These are phyloP conservation scores for Polygonum aviculare DNA, from an alignment of 148 eudicot species.

Conservation along the genomic window DNA sequence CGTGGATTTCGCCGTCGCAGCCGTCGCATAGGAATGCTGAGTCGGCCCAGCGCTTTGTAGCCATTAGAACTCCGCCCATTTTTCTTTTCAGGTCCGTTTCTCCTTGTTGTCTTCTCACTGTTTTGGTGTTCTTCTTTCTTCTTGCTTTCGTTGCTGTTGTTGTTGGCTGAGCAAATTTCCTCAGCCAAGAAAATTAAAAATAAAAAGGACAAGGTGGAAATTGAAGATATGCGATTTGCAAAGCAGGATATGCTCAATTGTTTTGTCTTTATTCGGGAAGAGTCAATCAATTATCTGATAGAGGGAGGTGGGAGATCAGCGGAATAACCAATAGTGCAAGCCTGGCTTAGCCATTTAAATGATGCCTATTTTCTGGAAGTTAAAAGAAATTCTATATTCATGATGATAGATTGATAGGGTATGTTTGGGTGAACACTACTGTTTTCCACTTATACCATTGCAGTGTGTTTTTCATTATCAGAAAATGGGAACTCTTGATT, in stretches of 20 bases:
- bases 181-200: not conserved
- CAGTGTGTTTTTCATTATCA: not conserved
- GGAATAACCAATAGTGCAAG: not conserved
- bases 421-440: not conserved
- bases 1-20: conserved; percentile 62
- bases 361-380: not conserved
- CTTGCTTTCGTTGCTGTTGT: not conserved
- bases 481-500: not conserved
- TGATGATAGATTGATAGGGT: not conserved
- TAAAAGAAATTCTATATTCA: not conserved
- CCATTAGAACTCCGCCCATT: not conserved
- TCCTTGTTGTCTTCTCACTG: not conserved
- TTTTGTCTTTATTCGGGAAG: not conserved
- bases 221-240: conserved; percentile 5
- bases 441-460: not conserved
- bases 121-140: not conserved
- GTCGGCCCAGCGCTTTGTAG: conserved; percentile 32
- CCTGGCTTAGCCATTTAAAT: not conserved
- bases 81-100: not conserved
- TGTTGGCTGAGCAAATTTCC: not conserved
- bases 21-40: conserved; percentile 52
- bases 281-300: conserved; percentile 11
- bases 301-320: conserved; percentile 11
- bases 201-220: not conserved
- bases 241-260: conserved; percentile 5